Conservation (phyloP, 2,329 filamentous ascomycete species). For the Aspergillus latus region DNA sequence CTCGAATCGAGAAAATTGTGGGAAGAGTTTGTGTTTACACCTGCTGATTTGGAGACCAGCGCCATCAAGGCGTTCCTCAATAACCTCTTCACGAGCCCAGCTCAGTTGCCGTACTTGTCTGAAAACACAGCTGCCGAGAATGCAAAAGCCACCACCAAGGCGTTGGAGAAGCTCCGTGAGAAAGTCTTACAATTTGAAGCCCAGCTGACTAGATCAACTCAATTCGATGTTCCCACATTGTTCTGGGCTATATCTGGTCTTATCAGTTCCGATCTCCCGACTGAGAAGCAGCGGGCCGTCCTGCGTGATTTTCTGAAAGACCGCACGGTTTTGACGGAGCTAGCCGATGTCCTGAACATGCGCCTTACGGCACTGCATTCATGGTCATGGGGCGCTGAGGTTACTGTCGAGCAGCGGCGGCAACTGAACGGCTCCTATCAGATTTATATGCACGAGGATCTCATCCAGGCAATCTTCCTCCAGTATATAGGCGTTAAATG, state of each 20-base stretch:
- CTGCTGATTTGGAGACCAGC: not conserved
- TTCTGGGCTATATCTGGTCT: slow-evolving; percentile 12
- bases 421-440: slow-evolving; percentile 16
- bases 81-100: slow-evolving; percentile 3
- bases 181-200: slow-evolving; percentile 6
- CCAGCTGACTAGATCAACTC: not conserved
- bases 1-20: slow-evolving; percentile 11
- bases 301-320: slow-evolving; percentile 14
- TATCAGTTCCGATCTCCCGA: slow-evolving; percentile 10
- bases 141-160: not conserved
- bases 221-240: not conserved
- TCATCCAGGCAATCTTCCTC: slow-evolving; percentile 18
- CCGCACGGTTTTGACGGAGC: slow-evolving; percentile 8
- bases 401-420: slow-evolving; percentile 12
- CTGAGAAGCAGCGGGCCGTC: slow-evolving; percentile 14
- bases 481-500: slow-evolving; percentile 15
- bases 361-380: slow-evolving; percentile 8
- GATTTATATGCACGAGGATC: slow-evolving; percentile 17
- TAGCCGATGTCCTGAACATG: slow-evolving; percentile 18
- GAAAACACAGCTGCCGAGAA: not conserved
- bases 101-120: not conserved
- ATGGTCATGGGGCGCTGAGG: slow-evolving; percentile 16
- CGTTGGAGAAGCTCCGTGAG: not conserved
- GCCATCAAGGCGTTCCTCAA: slow-evolving; percentile 1
- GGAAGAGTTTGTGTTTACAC: slow-evolving; percentile 13